phyloP scores from a whole-genome alignment of 2,329 filamentous ascomycete species.

The Sporothrix brunneoviolacea region DNA sequence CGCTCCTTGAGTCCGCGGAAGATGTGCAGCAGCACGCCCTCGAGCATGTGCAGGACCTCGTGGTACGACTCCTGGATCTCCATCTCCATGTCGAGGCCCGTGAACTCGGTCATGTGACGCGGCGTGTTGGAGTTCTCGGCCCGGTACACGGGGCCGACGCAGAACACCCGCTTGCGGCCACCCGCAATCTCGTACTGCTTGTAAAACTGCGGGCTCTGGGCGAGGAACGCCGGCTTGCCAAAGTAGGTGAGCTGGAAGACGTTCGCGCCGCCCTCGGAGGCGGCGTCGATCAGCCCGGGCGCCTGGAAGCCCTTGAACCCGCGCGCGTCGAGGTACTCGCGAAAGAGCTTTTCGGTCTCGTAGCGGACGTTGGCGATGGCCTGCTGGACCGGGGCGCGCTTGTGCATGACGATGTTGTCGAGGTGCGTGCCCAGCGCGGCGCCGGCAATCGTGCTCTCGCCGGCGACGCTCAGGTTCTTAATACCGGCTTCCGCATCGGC shows the following conservation, averaged over 20 bases:
- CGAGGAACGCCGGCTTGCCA: slow-evolving; percentile 70
- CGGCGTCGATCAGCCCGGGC: slow-evolving; percentile 80
- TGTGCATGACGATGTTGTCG: slow-evolving; percentile 88
- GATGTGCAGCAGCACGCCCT: slow-evolving; percentile 69
- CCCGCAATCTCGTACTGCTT: slow-evolving; percentile 83
- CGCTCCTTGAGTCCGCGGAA: slow-evolving; percentile 65
- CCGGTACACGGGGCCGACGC: slow-evolving; percentile 74
- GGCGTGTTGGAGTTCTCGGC: slow-evolving; percentile 84
- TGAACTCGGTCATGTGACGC: slow-evolving; percentile 83
- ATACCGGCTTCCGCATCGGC: slow-evolving; percentile 22
- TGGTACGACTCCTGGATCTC: slow-evolving; percentile 73
- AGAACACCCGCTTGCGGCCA: slow-evolving; percentile 69
- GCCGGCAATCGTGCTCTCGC: slow-evolving; percentile 46
- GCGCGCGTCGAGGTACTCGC: slow-evolving; percentile 61
- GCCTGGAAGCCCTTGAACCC: slow-evolving; percentile 82
- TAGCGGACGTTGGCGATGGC: slow-evolving; percentile 57
- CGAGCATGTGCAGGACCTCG: slow-evolving; percentile 66
- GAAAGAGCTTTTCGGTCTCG: slow-evolving; percentile 34
- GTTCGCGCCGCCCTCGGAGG: slow-evolving; percentile 87
- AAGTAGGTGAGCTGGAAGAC: slow-evolving; percentile 92
- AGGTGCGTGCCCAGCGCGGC: slow-evolving; percentile 79
- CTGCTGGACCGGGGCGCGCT: slow-evolving; percentile 84
- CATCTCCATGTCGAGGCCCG: slow-evolving; percentile 85
- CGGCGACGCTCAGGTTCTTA: slow-evolving; percentile 26
- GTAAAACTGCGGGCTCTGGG: slow-evolving; percentile 78